Evolutionary conservation across 306 rosid species (phyloP).

Genomic region (Prinsepia uniflora): DNA sequence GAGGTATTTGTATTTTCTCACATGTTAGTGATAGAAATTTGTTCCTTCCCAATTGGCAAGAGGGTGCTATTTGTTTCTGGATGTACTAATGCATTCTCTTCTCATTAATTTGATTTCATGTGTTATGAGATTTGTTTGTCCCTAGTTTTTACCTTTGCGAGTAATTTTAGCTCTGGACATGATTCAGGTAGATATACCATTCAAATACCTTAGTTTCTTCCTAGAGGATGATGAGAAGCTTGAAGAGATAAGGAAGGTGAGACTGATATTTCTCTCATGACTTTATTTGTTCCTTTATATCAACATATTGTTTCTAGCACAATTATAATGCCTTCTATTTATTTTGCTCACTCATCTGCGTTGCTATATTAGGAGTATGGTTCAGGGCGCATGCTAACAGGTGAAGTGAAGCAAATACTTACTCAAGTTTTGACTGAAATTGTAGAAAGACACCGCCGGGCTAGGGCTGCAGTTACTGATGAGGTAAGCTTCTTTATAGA

Average conservation of each 20-base stretch:
- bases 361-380: constrained; percentile 64
- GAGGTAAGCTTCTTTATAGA: background rate
- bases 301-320: background rate
- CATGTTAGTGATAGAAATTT: background rate
- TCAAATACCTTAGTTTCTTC: constrained; percentile 76
- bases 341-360: constrained; percentile 9
- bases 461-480: constrained; percentile 63
- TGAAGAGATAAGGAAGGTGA: constrained; percentile 62
- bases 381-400: constrained; percentile 82
- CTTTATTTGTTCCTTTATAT: background rate
- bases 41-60: background rate
- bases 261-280: constrained; percentile 11
- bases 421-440: constrained; percentile 62
- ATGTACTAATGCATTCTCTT: background rate
- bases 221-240: constrained; percentile 79
- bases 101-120: background rate
- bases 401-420: constrained; percentile 80
- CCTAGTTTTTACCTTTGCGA: background rate
- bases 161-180: background rate
- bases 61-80: background rate
- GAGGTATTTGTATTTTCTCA: constrained; percentile 43
- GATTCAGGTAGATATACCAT: constrained; percentile 87
- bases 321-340: background rate
- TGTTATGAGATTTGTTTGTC: background rate
- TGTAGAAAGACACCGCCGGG: constrained; percentile 76